Evolutionary conservation across 208 protist species (phyloP), one percentile per base, ranked within the genome.

Genomic region (Wallacemonas sp.): DNA sequence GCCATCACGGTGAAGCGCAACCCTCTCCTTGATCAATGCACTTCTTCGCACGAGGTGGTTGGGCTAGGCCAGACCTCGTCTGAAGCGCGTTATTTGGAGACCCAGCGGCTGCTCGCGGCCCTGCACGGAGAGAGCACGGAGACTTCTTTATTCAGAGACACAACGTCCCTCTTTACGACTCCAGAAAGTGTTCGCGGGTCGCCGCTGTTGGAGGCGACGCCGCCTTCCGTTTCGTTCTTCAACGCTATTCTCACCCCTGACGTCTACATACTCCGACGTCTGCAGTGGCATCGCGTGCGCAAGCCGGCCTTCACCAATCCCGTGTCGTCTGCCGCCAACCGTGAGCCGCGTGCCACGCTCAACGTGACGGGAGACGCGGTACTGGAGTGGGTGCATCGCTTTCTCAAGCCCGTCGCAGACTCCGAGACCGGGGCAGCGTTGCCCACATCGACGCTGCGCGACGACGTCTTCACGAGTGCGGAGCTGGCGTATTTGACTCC

Each of bases 371-470:
- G 51, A 9, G 51, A 58, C 28, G n/a, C 51, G n/a, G 41, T 31
- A 6, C n/a, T 58, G n/a, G 51, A 58, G 5, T 58, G 51, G 51
- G 30, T 58, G 51, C 51, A 38, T 38, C 51, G 22, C 51, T 62
- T 62, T 22, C 12, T 62, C 2, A n/a, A 11, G 0, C 41, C 41
- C 56, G 19, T 47, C 36, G 56, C 56, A 4, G 4, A n/a, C 56
- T 14, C 36, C 5, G 22, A 33, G 24, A 62, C 41, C 5, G 36
- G 38, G n/a, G 26, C 27, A 0, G 11, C 6, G 11, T n/a, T 5
- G 38, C 15, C 34, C 36, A 2, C 22, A 15, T 5, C 11, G 5
- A 5, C 5, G 12, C 5, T 27, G 38, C 24, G 24, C 36, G 27
- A 49, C 5, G 56, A 44, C n/a, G 26, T 9, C 17, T 31, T 62